Conservation (phyloP, 2,329 filamentous ascomycete genomes). For the Aspergillus fischeri region DNA sequence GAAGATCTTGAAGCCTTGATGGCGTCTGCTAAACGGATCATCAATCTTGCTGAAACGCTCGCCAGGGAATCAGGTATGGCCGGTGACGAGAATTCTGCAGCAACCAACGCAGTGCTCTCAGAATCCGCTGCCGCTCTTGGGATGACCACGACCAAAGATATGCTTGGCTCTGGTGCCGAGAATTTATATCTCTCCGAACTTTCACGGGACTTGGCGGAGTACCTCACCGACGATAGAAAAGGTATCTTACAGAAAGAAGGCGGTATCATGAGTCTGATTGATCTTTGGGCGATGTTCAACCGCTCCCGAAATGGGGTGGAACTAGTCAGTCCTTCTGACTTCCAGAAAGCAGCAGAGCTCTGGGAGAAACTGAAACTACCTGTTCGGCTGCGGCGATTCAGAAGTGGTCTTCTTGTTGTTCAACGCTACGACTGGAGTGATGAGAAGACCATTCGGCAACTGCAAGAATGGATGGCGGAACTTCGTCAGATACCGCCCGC, state of each 20-base stretch:
- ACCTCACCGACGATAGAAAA: constrained; percentile 77
- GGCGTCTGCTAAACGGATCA: constrained; percentile 94
- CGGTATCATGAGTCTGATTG: constrained; percentile 83
- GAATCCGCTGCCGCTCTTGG: constrained; percentile 81
- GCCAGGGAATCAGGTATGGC: constrained; percentile 62
- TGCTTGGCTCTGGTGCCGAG: constrained; percentile 75
- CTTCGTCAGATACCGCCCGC: constrained; percentile 64
- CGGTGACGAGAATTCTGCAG: constrained; percentile 57
- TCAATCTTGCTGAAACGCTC: constrained; percentile 86
- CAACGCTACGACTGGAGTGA: constrained; percentile 85
- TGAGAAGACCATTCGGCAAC: constrained; percentile 74
- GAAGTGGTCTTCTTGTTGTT: constrained; percentile 89
- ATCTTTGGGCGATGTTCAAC: constrained; percentile 94
- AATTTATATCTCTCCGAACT: constrained; percentile 86
- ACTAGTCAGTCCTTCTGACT: constrained; percentile 84
- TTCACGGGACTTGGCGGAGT: constrained; percentile 79
- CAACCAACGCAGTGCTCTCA: constrained; percentile 70
- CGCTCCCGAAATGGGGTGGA: constrained; percentile 89
- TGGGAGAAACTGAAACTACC: constrained; percentile 88
- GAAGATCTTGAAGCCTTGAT: constrained; percentile 95
- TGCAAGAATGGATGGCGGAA: constrained; percentile 73
- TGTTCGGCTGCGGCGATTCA: constrained; percentile 81
- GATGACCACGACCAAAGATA: constrained; percentile 91
- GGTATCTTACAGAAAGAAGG: constrained; percentile 75
- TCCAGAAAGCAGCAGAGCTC: constrained; percentile 79